Conservation (phyloP, 1,139 yeast species). For the Yamadazyma blattariae region DNA sequence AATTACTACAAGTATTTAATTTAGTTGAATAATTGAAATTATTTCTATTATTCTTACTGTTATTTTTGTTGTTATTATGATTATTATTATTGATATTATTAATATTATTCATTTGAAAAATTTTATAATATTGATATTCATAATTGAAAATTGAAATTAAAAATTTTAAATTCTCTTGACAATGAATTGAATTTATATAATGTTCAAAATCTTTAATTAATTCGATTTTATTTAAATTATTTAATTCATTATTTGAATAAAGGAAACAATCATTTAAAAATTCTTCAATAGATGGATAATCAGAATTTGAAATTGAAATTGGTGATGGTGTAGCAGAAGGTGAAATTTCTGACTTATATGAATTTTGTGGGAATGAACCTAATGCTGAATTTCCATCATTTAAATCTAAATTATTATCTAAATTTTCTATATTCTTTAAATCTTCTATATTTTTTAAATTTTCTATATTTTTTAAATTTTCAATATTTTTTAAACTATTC, state of each 20-base stretch:
- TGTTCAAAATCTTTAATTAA: slow-evolving; percentile 19
- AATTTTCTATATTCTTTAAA: too few species aligned
- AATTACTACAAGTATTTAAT: slow-evolving; percentile 4
- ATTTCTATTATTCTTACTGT: too few species aligned
- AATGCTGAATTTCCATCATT: too few species aligned
- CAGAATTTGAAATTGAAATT: background rate
- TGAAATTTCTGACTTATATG: slow-evolving; percentile 40
- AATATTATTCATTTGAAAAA: slow-evolving; percentile 3
- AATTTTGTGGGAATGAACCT: background rate
- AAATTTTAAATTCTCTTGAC: slow-evolving; percentile 46
- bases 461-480: too few species aligned
- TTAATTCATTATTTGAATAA: slow-evolving; percentile 18
- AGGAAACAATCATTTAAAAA: slow-evolving; percentile 25
- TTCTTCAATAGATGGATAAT: slow-evolving; percentile 22
- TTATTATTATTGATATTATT: too few species aligned
- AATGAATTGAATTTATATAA: slow-evolving; percentile 27
- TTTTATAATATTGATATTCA: slow-evolving; percentile 23
- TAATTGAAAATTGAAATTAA: slow-evolving; percentile 45
- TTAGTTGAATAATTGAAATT: background rate
- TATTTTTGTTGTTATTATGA: too few species aligned
- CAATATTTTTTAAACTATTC: too few species aligned
- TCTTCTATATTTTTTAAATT: too few species aligned
- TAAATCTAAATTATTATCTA: too few species aligned
- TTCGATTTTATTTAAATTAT: slow-evolving; percentile 12
- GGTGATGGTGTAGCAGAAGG: slow-evolving; percentile 17